Evolutionary conservation across 768 basidiomycete species (phyloP), one percentile per base, ranked within the genome.

Genomic region (Mycena polygramma): DNA sequence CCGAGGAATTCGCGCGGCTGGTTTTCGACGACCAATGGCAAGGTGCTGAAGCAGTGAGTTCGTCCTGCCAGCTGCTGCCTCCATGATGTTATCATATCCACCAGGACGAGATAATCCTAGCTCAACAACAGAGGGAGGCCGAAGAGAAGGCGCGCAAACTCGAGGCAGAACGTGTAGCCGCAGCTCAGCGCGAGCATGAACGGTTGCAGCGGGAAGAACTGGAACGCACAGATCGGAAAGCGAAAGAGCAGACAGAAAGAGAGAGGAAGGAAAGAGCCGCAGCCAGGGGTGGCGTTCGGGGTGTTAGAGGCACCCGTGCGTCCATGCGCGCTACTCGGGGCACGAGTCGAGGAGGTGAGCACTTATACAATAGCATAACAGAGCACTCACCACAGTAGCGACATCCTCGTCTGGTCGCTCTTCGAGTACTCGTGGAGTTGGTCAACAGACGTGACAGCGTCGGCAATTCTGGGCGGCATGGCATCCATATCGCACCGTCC

Each of bases 1-100:
- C 93, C 2, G 93, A 94, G 78, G 86, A 88, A 17, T 85, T 88
- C 69, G 82, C 92, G 4, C 87, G 87, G 37, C 79, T 94, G 66
- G 88, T 95, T 20, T 90, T 94, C 69, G 93, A 95, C 76, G 91
- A 93, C 69, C 81, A 87, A 67, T 95, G 92, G 92, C 81, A 87
- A 63, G 94, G 94, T 2, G 92, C 90, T 46, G 91, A 92, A 70
- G 88, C 84, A 52, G 94, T 93, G 76, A 81, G 89, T 82, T 36
- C 20, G 48, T 48, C 20, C 30, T 39, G 30, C 26, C 46, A 43
- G 35, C 14, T 7, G 20, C 17, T 17, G 48, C 58, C 39, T 39
- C 54, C 45, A 41, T 66, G 63, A 46, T 26, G 13, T n/a, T 37
- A 48, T 20, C 39, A 41, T 13, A n/a, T 61, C 55, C 7, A 9